Percentiles rank a stretch among this genome's conserved stretches.
Evolutionary conservation across 371 early-diverging fungal genomes (phyloP).

Genomic region (Cokeromyces recurvatus): DNA sequence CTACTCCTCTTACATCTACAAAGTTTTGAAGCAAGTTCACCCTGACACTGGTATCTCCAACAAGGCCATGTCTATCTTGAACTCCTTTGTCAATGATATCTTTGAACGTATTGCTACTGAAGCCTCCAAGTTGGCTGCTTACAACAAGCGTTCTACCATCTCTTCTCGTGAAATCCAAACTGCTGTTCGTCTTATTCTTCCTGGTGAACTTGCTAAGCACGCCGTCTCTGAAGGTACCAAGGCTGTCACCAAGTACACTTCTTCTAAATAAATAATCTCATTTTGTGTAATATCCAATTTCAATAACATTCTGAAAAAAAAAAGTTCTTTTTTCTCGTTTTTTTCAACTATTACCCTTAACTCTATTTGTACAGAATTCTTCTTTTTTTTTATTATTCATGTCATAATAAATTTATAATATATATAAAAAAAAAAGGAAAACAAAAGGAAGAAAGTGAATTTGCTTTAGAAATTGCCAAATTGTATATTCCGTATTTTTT

Average conservation of each 20-base stretch:
- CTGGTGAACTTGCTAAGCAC: slow-evolving; percentile 97
- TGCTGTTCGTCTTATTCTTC: slow-evolving; percentile 89
- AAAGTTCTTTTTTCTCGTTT: not conserved
- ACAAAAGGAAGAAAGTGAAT: too few relatives aligned
- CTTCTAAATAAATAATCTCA: slow-evolving; percentile 56
- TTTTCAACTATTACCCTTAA: slow-evolving; percentile 1
- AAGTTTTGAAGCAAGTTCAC: slow-evolving; percentile 96
- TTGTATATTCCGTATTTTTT: too few relatives aligned
- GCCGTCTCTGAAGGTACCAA: slow-evolving; percentile 98
- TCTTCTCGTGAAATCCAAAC: slow-evolving; percentile 95
- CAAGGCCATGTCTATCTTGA: slow-evolving; percentile 98
- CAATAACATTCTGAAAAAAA: slow-evolving; percentile 4
- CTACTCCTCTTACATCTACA: slow-evolving; percentile 95
- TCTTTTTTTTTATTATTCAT: slow-evolving; percentile 15
- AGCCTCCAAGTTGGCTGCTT: slow-evolving; percentile 90
- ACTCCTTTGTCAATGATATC: slow-evolving; percentile 97
- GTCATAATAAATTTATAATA: too few relatives aligned
- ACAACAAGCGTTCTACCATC: slow-evolving; percentile 96
- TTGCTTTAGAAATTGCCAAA: too few relatives aligned
- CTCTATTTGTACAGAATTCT: slow-evolving; percentile 21
- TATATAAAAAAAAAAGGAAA: too few relatives aligned
- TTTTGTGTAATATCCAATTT: slow-evolving; percentile 6
- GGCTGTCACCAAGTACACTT: slow-evolving; percentile 96
- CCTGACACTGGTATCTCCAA: slow-evolving; percentile 97
- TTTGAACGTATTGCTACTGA: slow-evolving; percentile 91